Evolutionary conservation across 441 rosid species (phyloP).

Genomic region (Euphorbia corollata): DNA sequence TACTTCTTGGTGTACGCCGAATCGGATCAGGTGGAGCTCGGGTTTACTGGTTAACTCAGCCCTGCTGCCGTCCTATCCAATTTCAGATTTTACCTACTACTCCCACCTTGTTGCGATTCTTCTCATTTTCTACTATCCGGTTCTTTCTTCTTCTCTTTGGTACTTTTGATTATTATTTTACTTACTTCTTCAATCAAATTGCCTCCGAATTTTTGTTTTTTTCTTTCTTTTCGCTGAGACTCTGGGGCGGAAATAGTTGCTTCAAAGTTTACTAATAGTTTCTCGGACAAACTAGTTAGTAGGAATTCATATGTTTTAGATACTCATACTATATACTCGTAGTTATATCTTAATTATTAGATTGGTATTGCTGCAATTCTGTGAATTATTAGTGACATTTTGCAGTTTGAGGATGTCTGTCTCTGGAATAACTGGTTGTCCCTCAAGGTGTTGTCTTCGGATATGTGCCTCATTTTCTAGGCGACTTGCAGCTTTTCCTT

Average conservation of each 20-base stretch:
- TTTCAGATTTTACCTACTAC: not conserved
- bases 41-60: not conserved
- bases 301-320: not conserved
- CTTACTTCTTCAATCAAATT: not conserved
- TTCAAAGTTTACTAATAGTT: not conserved
- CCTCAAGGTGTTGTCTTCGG: constrained; percentile 42
- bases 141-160: not conserved
- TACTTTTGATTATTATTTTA: not conserved
- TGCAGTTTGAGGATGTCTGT: constrained; percentile 41
- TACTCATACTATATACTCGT: not conserved
- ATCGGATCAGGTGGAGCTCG: not conserved
- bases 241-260: not conserved
- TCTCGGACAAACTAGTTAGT: not conserved
- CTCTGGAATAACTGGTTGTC: constrained; percentile 56
- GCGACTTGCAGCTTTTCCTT: constrained; percentile 30
- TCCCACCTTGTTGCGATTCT: not conserved
- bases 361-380: not conserved
- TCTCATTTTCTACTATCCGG: not conserved
- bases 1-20: not conserved
- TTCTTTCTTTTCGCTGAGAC: not conserved
- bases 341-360: too few species aligned
- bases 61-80: not conserved
- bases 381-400: not conserved
- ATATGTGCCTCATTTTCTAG: constrained; percentile 22
- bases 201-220: not conserved